Evolutionary conservation across 2,329 filamentous ascomycete species (phyloP), one percentile per base, ranked within the genome.

Genomic region (Alternaria arbusti): DNA sequence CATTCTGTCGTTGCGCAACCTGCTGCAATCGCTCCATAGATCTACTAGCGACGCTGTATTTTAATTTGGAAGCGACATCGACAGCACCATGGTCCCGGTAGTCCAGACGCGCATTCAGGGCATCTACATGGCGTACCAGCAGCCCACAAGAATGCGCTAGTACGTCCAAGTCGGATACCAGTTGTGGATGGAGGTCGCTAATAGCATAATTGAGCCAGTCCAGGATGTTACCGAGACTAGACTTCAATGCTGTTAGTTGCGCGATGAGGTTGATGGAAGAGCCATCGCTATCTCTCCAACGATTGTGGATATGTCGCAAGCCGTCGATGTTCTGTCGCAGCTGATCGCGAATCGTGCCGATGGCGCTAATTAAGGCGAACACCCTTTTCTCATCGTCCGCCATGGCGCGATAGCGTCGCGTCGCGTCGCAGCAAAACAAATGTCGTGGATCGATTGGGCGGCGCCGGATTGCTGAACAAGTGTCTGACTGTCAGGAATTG

Each of bases 201-300:
- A 78, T 70, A 3, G 72, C 73, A 69, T 72, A 74, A 23, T 74
- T 74, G 59, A 79, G 73, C 75, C 75, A 78, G 60, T 78, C 75
- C 47, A 75, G 72, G 65, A 78, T 77, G 59, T 74, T 76, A 13
- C 68, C 72, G 49, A 78, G 70, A 49, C 73, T 76, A 13, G 76
- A 75, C 57, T 77, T 78, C 45, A 79, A 59, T 1, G 76, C 71
- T 1, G 76, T 76, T 30, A 78, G 57, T 57, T 79, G 76, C 49
- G 77, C 77, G 63, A 79, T 78, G 20, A 79, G 68, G 54, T 79
- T 78, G 65, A 79, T 79, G 17, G 72, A 74, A 8, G 70, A 71
- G 51, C 67, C 70, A 63, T 72, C 71, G 67, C 66, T 63, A 64
- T 75, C 75, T 50, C 68, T 74, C 70, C 71, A 78, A 46, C 70